These are phyloP conservation scores for Fusarium agapanthi DNA, from an alignment of 2,329 filamentous ascomycete genomes.

Conservation along the genomic window DNA sequence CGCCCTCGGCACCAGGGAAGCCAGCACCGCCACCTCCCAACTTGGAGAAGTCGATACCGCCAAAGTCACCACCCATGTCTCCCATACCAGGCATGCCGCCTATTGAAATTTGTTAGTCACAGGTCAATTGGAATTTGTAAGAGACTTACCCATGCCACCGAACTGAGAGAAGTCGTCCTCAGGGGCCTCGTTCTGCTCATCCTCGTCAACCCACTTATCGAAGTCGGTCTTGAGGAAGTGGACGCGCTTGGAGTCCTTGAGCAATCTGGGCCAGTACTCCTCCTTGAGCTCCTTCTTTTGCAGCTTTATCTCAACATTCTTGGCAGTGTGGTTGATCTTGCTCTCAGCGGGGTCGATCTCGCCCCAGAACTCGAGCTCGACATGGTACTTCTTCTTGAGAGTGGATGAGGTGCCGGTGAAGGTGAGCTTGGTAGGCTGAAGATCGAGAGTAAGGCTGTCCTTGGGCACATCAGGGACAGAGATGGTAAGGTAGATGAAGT, in stretches of 20 bases:
- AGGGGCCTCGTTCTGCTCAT: conserved; percentile 91
- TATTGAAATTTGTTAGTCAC: conserved; percentile 38
- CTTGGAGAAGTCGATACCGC: conserved; percentile 94
- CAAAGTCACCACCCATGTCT: conserved; percentile 70
- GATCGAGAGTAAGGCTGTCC: conserved; percentile 80
- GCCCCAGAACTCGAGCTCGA: conserved; percentile 86
- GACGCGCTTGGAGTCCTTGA: conserved; percentile 88
- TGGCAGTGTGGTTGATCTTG: conserved; percentile 87
- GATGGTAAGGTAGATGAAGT: conserved; percentile 95
- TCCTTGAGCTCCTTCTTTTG: conserved; percentile 96
- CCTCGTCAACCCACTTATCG: conserved; percentile 99
- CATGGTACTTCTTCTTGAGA: conserved; percentile 86
- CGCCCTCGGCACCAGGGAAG: conserved; percentile 63
- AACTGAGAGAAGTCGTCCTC: conserved; percentile 82
- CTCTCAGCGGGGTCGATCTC: conserved; percentile 88
- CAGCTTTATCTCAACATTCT: conserved; percentile 89
- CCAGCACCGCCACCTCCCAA: conserved; percentile 70
- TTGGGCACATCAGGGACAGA: conserved; percentile 84
- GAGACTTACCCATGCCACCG: conserved; percentile 68
- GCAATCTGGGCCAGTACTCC: conserved; percentile 93
- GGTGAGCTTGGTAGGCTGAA: conserved; percentile 78
- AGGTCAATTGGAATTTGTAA: neutral
- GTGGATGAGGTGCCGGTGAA: conserved; percentile 86
- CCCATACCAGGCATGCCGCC: conserved; percentile 62
- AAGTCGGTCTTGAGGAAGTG: conserved; percentile 99